Conservation (phyloP, 441 rosid genomes). For the Francoa sonchifolia region DNA sequence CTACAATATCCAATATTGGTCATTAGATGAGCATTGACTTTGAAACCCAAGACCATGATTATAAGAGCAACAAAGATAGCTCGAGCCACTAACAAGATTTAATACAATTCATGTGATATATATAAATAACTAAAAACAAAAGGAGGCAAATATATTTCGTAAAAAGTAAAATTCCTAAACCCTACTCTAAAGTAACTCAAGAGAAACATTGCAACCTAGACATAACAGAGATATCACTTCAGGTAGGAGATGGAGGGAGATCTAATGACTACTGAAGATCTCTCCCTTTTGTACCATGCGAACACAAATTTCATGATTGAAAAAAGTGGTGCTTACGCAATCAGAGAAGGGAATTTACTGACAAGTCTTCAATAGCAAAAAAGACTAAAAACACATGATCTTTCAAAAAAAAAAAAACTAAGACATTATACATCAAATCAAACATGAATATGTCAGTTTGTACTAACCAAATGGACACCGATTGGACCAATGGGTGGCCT, state of each 20-base stretch:
- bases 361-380: too few species aligned
- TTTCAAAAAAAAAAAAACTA: neutral
- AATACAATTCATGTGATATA: neutral
- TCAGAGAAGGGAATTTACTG: neutral
- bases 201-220: neutral
- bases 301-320: too few species aligned
- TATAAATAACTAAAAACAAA: too few species aligned
- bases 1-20: neutral
- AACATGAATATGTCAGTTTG: too few species aligned
- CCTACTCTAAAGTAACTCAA: too few species aligned
- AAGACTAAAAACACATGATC: neutral
- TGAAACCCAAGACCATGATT: neutral
- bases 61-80: neutral
- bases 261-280: too few species aligned
- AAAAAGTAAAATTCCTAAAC: too few species aligned
- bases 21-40: neutral
- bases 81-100: neutral
- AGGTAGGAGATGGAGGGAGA: too few species aligned
- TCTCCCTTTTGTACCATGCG: too few species aligned
- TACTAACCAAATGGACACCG: constrained; percentile 87
- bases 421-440: too few species aligned
- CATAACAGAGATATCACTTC: too few species aligned
- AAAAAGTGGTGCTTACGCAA: neutral
- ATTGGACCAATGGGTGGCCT: constrained; percentile 95
- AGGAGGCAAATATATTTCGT: neutral